Evolutionary conservation across 352 stramenopile genomes (phyloP).

Genomic region (Globisporangium radiosum): DNA sequence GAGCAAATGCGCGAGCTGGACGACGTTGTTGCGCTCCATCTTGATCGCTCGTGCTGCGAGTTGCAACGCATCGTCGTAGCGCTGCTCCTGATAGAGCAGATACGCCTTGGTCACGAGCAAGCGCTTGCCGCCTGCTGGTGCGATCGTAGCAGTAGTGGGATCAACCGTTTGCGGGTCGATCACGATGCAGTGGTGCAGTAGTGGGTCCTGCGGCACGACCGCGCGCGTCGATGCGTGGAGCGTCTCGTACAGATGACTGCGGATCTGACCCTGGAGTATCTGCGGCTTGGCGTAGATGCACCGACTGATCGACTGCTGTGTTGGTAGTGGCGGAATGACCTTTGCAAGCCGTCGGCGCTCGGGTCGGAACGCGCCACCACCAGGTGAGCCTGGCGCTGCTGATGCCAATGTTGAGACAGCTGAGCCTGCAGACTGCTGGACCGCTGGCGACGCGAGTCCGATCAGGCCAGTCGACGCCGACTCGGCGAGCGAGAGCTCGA

Average conservation of each 20-base stretch:
- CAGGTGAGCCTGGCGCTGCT: background rate
- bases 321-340: constrained; percentile 48
- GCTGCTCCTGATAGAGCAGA: constrained; percentile 46
- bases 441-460: constrained; percentile 3
- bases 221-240: constrained; percentile 33
- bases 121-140: constrained; percentile 24
- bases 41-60: constrained; percentile 49
- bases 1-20: constrained; percentile 56
- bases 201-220: constrained; percentile 47
- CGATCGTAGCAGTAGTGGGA: background rate
- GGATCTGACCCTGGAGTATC: constrained; percentile 58
- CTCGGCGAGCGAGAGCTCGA: constrained; percentile 21
- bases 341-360: constrained; percentile 22
- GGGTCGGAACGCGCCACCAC: constrained; percentile 7
- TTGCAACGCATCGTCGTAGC: constrained; percentile 45
- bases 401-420: background rate
- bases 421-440: no score
- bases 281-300: constrained; percentile 62
- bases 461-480: constrained; percentile 8
- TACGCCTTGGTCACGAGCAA: constrained; percentile 49
- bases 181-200: constrained; percentile 57
- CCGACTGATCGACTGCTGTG: constrained; percentile 47
- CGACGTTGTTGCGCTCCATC: constrained; percentile 45
- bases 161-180: constrained; percentile 40
- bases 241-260: constrained; percentile 46